Base-by-base conservation (phyloP, 345 rosid species). In the Turritis glabra region DNA sequence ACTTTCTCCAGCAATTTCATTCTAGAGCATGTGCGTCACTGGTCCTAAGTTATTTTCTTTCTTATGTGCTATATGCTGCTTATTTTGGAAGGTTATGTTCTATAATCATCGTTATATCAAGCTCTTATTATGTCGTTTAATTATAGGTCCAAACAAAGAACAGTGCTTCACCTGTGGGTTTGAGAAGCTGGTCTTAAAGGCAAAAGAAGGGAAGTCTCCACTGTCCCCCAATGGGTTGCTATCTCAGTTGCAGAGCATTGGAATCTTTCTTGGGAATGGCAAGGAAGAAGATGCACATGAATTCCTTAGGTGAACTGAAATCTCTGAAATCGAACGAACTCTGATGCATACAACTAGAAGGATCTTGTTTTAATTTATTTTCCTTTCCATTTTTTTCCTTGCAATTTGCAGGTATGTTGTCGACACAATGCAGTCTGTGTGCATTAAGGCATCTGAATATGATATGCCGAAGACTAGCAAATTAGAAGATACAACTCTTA, bases 251-350 rank as follows among this genome's bases (percentile, higher is more conserved):
- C 91, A 82, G 65, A 84, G 73, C 72, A 82, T 85, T 44, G 94
- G 93, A 84, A 87, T 88, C 72, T 87, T 75, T 74, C 93, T 92
- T 79, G 89, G 90, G 50, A 83, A 83, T 71, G 99, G 99, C 30
- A 88, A 85, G 68, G 90, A 96, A 79, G 99, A 96, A 84, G 99
- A 96, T 76, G 99, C 99, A 29, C 99, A 96, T 85, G 98, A 96
- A 81, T 96, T 92, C 78, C 82, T 96, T 67, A 89, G 99, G 99
- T 92, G 69, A 75, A 60, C 29, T 37, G 43, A 64, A 41, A 58
- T 60, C 78, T 53, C 68, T 48, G 72, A 40, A 54, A 26, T 54
- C 5, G 6, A 21, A 38, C 7, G 2, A 76, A 54, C 44, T 12
- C 35, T 65, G 64, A 60, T 52, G 29, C 54, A 72, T 17, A 55